A percentile compares a stretch with the other conserved stretches of the same genome.
phyloP scores from a whole-genome alignment of 176 grass and related monocot species.

The Avena insularis region DNA sequence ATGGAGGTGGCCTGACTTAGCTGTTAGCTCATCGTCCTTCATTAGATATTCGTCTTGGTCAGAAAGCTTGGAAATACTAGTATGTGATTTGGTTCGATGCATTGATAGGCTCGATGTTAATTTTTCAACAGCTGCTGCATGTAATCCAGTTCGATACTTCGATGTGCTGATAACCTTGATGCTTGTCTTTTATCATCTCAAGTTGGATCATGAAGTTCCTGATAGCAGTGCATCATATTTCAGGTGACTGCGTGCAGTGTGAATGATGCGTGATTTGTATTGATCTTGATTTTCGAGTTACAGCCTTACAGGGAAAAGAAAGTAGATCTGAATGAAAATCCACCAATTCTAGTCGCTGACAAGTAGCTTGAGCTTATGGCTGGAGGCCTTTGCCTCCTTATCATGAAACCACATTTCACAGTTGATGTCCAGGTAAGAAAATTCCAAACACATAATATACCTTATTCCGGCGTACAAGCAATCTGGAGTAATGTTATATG shows the following conservation, averaged over 20 bases:
- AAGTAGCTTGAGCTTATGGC: not conserved
- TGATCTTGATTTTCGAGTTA: not conserved
- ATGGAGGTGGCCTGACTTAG: conserved; percentile 39
- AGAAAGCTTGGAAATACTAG: not conserved
- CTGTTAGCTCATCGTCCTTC: not conserved
- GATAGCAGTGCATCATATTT: not conserved
- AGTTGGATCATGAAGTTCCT: not conserved
- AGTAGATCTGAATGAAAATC: not conserved
- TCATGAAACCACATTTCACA: not conserved
- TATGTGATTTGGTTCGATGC: not conserved
- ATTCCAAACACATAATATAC: not conserved
- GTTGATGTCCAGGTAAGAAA: not conserved
- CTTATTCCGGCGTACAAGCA: not conserved
- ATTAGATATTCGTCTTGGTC: not conserved
- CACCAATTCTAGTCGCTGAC: not conserved
- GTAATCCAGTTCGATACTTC: not conserved
- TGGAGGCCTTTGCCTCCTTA: not conserved
- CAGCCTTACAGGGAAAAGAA: not conserved
- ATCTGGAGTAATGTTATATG: not conserved
- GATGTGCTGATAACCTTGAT: not conserved
- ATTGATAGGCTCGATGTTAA: not conserved
- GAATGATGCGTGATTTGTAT: not conserved
- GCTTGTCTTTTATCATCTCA: not conserved
- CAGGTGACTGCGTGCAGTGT: not conserved
- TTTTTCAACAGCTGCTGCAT: not conserved